Base-by-base conservation (phyloP, 2,329 filamentous ascomycete species). In the Hypoxylon sp. region DNA sequence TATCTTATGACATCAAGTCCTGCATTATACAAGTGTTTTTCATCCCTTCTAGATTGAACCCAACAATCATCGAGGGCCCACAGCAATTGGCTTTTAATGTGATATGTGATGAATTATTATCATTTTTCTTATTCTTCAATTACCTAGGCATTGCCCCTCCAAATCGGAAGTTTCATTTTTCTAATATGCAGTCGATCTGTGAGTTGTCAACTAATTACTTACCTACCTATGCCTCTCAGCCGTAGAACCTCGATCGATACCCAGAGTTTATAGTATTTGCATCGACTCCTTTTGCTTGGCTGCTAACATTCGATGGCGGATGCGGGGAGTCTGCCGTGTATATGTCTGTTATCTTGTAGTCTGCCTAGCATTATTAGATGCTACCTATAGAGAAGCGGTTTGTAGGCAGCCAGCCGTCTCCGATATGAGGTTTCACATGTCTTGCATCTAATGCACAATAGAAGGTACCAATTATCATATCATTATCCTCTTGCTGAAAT, bases 171-270 rank as follows among this genome's bases (percentile, higher is more conserved):
- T n/a, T n/a, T n/a, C n/a, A n/a, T n/a, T n/a, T n/a, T n/a, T n/a
- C n/a, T n/a, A n/a, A n/a, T n/a, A n/a, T n/a, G n/a, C n/a, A n/a
- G n/a, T n/a, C n/a, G n/a, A n/a, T n/a, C n/a, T n/a, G n/a, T n/a
- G n/a, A n/a, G n/a, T n/a, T n/a, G n/a, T n/a, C n/a, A n/a, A n/a
- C n/a, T n/a, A n/a, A n/a, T n/a, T n/a, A n/a, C 4, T 32, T 25
- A 13, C 9, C 21, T 25, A 25, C 21, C 21, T 9, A 30, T n/a
- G 26, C 13, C 8, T 20, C 23, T 16, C 15, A 16, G 35, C 31
- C 44, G 51, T 57, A 51, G 42, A 51, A 57, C 56, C 9, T 53
- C 56, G 56, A 59, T 59, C 48, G 37, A 51, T 9, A 38, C 35
- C 6, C 16, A 32, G 7, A 13, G 15, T 11, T 32, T 29, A 2